These are phyloP conservation scores for Boletus fagicola DNA, from an alignment of 768 basidiomycete species.

Conservation along the genomic window DNA sequence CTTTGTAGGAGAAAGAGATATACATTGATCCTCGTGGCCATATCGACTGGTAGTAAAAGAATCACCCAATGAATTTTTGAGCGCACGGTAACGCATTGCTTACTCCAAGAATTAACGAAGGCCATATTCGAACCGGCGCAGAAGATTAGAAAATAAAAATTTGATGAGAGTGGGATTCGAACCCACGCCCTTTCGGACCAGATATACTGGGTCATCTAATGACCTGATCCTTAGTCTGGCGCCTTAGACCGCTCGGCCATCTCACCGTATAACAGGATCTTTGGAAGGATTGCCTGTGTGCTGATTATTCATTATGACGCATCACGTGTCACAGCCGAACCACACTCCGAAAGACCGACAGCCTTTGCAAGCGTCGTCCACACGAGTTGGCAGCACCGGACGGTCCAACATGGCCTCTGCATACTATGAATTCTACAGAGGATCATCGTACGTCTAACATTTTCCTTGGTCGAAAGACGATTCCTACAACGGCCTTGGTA, in stretches of 20 bases:
- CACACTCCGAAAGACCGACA: background rate
- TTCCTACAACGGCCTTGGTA: slow-evolving; percentile 32
- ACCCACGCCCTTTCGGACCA: slow-evolving; percentile 43
- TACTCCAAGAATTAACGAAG: background rate
- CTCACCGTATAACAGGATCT: slow-evolving; percentile 18
- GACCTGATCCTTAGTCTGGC: slow-evolving; percentile 54
- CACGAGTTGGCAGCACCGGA: slow-evolving; percentile 7
- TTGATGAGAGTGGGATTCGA: slow-evolving; percentile 41
- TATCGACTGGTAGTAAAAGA: too few relatives aligned
- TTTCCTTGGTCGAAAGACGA: background rate
- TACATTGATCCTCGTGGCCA: too few relatives aligned
- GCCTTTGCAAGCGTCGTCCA: slow-evolving; percentile 10
- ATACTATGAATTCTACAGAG: slow-evolving; percentile 92
- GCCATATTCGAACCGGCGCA: background rate
- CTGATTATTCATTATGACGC: slow-evolving; percentile 7
- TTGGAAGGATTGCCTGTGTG: background rate
- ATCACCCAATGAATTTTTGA: too few relatives aligned
- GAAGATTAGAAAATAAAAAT: background rate
- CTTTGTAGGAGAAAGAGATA: too few relatives aligned
- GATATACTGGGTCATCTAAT: slow-evolving; percentile 29
- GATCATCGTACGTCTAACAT: slow-evolving; percentile 69
- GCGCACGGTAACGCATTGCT: too few relatives aligned
- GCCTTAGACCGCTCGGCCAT: slow-evolving; percentile 65
- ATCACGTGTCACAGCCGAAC: slow-evolving; percentile 24
- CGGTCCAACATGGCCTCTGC: slow-evolving; percentile 62